Evolutionary conservation across 345 rosid species (phyloP).

Genomic region (Geranium brycei): DNA sequence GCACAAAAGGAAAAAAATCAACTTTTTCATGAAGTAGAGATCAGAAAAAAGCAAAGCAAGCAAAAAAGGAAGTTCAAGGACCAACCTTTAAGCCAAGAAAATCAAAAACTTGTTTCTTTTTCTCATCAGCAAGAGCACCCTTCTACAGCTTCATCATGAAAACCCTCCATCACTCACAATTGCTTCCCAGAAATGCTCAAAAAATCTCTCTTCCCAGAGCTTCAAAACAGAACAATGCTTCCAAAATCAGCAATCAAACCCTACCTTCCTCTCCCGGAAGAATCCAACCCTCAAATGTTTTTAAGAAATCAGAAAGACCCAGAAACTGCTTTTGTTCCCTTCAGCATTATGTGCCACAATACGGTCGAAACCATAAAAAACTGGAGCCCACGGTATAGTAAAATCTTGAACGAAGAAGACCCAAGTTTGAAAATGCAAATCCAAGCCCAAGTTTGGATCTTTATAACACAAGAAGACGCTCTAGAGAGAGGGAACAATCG

Average conservation of each 20-base stretch:
- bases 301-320: background rate
- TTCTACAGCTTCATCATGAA: conserved; percentile 30
- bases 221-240: conserved; percentile 14
- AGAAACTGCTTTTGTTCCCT: conserved; percentile 12
- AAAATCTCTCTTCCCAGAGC: background rate
- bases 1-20: background rate
- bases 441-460: conserved; percentile 4
- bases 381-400: no score
- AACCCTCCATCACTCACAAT: conserved; percentile 4
- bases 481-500: conserved; percentile 4
- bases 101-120: conserved; percentile 19
- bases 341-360: background rate
- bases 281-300: conserved; percentile 3
- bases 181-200: background rate
- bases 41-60: conserved; percentile 15
- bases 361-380: background rate
- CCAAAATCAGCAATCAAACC: conserved; percentile 8
- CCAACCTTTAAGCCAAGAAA: conserved; percentile 42
- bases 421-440: background rate
- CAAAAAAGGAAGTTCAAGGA: conserved; percentile 21
- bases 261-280: background rate
- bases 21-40: background rate
- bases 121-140: conserved; percentile 21
- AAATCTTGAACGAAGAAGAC: no score
- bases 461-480: conserved; percentile 7